Conservation (phyloP, 2,329 filamentous ascomycete genomes). For the Diplodia mutila region DNA sequence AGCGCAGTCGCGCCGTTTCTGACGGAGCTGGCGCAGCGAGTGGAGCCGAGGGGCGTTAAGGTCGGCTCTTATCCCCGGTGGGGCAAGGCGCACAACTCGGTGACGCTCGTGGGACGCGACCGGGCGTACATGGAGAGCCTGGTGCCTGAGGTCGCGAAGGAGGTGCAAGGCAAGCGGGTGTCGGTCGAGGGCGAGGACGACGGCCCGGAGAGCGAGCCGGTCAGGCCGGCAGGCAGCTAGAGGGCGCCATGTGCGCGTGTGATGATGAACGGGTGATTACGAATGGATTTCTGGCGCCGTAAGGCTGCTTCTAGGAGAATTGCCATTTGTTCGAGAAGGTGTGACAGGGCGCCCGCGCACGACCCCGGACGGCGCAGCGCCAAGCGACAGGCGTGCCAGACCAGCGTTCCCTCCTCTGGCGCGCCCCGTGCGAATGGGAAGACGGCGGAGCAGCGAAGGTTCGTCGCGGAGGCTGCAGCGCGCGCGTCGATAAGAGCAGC, state of each 20-base stretch:
- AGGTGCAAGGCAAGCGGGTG: slow-evolving; percentile 74
- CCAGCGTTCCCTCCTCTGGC: slow-evolving; percentile 1
- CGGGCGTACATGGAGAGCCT: slow-evolving; percentile 76
- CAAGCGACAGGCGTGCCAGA: slow-evolving; percentile 16
- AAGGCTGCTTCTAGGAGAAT: slow-evolving; percentile 26
- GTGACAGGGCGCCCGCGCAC: background rate
- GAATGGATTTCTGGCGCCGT: slow-evolving; percentile 27
- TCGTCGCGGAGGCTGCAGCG: slow-evolving; percentile 2
- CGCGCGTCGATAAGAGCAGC: slow-evolving; percentile 7
- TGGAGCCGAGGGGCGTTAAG: slow-evolving; percentile 79
- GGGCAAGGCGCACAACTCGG: slow-evolving; percentile 85
- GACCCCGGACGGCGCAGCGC: slow-evolving; percentile 12
- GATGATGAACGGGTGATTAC: slow-evolving; percentile 21
- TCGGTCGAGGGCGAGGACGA: slow-evolving; percentile 66
- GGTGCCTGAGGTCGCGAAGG: slow-evolving; percentile 74
- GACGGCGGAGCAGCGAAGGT: slow-evolving; percentile 9
- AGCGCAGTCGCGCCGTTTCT: slow-evolving; percentile 83
- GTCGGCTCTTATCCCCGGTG: slow-evolving; percentile 94
- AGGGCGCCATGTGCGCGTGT: slow-evolving; percentile 4
- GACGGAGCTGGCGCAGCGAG: slow-evolving; percentile 74
- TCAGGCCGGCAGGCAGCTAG: slow-evolving; percentile 30
- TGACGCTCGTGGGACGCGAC: slow-evolving; percentile 82
- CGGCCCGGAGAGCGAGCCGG: slow-evolving; percentile 39
- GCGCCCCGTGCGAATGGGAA: slow-evolving; percentile 20
- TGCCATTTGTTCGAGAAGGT: slow-evolving; percentile 19